phyloP scores from a whole-genome alignment of 495 filamentous ascomycete genomes.

The Viridothelium virens region DNA sequence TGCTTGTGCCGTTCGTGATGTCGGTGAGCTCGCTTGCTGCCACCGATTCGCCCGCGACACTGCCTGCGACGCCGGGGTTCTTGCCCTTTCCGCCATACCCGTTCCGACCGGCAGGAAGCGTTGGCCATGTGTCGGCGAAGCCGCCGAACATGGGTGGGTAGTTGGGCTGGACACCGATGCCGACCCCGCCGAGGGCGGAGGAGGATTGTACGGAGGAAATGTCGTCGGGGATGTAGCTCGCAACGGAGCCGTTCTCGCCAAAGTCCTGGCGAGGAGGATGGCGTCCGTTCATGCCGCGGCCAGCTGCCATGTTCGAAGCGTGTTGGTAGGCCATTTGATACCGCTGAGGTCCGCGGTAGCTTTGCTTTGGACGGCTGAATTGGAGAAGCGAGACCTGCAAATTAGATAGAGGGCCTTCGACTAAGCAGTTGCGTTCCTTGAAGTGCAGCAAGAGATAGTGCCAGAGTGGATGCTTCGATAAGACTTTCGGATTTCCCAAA shows the following conservation, averaged over 20 bases:
- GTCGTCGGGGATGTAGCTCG: slow-evolving; percentile 94
- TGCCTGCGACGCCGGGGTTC: slow-evolving; percentile 60
- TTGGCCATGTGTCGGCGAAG: slow-evolving; percentile 86
- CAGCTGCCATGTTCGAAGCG: slow-evolving; percentile 48
- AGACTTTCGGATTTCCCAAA: slow-evolving; percentile 93
- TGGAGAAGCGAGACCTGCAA: slow-evolving; percentile 90
- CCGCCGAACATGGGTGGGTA: slow-evolving; percentile 95
- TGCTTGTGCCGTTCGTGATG: slow-evolving; percentile 59
- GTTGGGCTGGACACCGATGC: slow-evolving; percentile 59
- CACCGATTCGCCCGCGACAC: slow-evolving; percentile 82
- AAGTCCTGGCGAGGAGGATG: slow-evolving; percentile 55
- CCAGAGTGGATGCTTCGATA: slow-evolving; percentile 97
- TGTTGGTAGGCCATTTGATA: slow-evolving; percentile 78
- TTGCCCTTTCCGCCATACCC: slow-evolving; percentile 45
- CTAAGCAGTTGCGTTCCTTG: slow-evolving; percentile 92
- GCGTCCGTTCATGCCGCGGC: slow-evolving; percentile 44
- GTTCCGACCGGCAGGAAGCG: slow-evolving; percentile 50
- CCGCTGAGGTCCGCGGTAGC: slow-evolving; percentile 82
- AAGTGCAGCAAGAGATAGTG: slow-evolving; percentile 94
- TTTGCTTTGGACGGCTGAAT: slow-evolving; percentile 87
- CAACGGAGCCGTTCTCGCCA: slow-evolving; percentile 75
- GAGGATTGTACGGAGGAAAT: slow-evolving; percentile 93
- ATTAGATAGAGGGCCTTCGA: slow-evolving; percentile 94
- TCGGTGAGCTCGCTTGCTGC: slow-evolving; percentile 84
- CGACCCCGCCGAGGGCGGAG: slow-evolving; percentile 63